These are phyloP conservation scores for Oryza punctata DNA, from an alignment of 176 grass and related monocot genomes.

Conservation along the genomic window DNA sequence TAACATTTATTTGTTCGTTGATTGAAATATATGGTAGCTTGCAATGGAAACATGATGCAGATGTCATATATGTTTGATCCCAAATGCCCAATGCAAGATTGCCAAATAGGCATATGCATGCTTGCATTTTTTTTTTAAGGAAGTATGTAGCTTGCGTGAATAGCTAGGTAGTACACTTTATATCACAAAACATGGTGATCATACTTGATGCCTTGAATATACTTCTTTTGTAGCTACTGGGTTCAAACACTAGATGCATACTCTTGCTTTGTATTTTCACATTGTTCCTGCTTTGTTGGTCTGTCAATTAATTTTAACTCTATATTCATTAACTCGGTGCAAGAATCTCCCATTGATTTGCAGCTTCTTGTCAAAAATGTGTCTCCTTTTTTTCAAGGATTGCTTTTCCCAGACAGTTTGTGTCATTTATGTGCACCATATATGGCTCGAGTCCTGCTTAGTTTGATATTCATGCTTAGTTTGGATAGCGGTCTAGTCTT, in stretches of 20 bases:
- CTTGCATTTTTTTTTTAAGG: neutral
- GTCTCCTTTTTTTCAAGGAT: neutral
- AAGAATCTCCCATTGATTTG: neutral
- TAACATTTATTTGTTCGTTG: neutral
- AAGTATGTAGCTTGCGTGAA: too few relatives aligned
- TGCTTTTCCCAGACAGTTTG: neutral
- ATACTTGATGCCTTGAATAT: constrained; percentile 7
- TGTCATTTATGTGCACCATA: neutral
- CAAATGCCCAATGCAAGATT: neutral
- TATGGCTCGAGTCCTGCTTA: constrained; percentile 11
- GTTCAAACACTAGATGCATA: neutral
- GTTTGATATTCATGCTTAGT: neutral
- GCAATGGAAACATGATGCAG: constrained; percentile 3
- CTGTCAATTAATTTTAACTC: neutral
- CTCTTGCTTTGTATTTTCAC: neutral
- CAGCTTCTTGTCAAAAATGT: neutral
- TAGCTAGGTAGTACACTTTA: neutral
- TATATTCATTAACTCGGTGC: neutral
- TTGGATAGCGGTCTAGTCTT: neutral
- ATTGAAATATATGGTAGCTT: constrained; percentile 19
- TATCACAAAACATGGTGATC: neutral
- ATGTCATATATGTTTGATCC: constrained; percentile 5
- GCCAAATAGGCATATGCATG: neutral
- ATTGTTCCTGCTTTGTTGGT: neutral
- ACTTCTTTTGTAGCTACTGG: constrained; percentile 8